These are phyloP conservation scores for Crassisporium funariophilum DNA, from an alignment of 768 basidiomycete species.

Conservation along the genomic window DNA sequence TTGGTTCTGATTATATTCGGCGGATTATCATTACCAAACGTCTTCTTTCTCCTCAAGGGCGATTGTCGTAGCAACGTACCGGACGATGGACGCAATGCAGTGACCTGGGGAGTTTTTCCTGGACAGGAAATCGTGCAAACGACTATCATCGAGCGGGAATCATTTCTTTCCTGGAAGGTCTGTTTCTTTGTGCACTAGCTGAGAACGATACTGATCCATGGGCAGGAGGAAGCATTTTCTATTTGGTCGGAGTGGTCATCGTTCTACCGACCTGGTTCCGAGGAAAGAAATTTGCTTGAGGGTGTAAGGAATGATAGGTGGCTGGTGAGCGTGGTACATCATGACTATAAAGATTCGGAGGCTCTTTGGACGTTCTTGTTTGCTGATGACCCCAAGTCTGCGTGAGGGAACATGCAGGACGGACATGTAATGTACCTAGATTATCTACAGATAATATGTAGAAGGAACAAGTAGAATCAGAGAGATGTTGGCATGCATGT, in stretches of 20 bases:
- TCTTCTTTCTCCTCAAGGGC: constrained; percentile 48
- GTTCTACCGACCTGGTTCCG: constrained; percentile 76
- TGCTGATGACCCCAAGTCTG: constrained; percentile 25
- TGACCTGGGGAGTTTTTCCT: constrained; percentile 98
- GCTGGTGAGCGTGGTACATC: constrained; percentile 92
- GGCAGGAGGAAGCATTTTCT: constrained; percentile 91
- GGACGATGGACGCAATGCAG: constrained; percentile 83
- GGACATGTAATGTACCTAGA: too few species aligned
- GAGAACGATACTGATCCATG: constrained; percentile 4
- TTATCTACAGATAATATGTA: too few species aligned
- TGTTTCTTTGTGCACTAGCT: constrained; percentile 2
- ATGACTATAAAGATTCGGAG: constrained; percentile 80
- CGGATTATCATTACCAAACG: not conserved
- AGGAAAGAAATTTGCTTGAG: constrained; percentile 74
- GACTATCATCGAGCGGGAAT: constrained; percentile 94
- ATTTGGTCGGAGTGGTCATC: constrained; percentile 96
- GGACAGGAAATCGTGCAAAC: constrained; percentile 96
- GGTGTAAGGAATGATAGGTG: constrained; percentile 72
- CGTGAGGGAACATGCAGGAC: not conserved
- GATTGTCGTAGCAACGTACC: constrained; percentile 79
- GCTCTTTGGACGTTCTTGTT: constrained; percentile 88
- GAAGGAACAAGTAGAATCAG: too few species aligned
- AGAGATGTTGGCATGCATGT: too few species aligned
- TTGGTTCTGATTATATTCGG: constrained; percentile 30
- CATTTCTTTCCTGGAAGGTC: constrained; percentile 97